Evolutionary conservation across 306 rosid genomes (phyloP), one percentile per base, ranked within the genome.

Genomic region (Oemleria cerasiformis): DNA sequence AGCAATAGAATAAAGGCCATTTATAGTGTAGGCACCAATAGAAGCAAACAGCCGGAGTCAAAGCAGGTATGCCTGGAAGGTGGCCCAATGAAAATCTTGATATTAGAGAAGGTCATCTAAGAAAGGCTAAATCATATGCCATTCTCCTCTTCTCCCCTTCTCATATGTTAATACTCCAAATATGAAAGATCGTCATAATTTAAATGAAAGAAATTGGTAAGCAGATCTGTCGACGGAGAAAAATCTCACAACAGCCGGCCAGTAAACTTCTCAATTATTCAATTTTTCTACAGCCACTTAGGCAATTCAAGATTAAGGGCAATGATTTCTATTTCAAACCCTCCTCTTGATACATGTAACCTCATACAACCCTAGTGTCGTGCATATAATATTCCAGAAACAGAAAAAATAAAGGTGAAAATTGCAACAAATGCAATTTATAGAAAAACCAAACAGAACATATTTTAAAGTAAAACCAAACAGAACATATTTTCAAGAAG

Each of bases 341-440:
- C 91, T 85, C 68, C 71, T 47, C 96, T 88, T 83, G 91, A 95
- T 88, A 88, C 92, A 92, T 92, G 81, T 62, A 90, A 88, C 95
- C 20, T 19, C 6, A 12, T 13, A 40, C 4, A 54, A 38, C 38
- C 7, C 36, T 2, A 25, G 36, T 30, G 36, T 30, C 0, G 36
- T 8, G 20, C 48, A 42, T 53, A 17, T 40, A 3, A 30, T 44
- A 17, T 51, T 50, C 19, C 30, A 8, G n/a, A n/a, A 67, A 17
- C 25, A 10, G 4, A 69, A 40, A 21, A 30, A 0, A 2, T 48
- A 49, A 34, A 38, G 25, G 19, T 42, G n/a, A 12, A 19, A 17
- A 36, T 55, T 41, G 23, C 36, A 20, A 58, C 19, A 21, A 1
- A 54, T 43, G 6, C 16, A 50, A 7, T 67, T 16, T 17, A 36